Base-by-base conservation (phyloP, 2,329 filamentous ascomycete genomes). In the Blumeria graminis region DNA sequence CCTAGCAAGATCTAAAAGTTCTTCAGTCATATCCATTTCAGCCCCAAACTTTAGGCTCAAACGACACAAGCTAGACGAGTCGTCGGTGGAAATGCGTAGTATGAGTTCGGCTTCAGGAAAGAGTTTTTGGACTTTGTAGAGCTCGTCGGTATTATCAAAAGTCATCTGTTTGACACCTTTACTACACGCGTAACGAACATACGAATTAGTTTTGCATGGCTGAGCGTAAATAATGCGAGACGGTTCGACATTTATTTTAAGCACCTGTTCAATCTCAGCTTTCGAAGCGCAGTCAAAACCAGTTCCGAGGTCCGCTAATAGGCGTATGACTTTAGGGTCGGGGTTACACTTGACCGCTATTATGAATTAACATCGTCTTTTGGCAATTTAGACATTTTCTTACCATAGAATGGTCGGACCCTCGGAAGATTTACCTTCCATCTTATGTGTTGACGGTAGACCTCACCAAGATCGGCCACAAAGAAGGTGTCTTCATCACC, bases 221-320 rank as follows among this genome's bases (percentile, higher is more conserved):
- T 98, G 92, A 54, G 92, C 92, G 68, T 96, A 98, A 72, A 98
- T 95, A 74, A 98, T 93, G 69, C 90, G 88, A 62, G 81, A 79
- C 11, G 92, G 86, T 66, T 86, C 82, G 62, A 94, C 77, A 63
- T 88, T 89, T 68, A 89, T 78, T 65, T 77, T 75, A 56, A 96
- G 76, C 60, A 95, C 84, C 69, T 89, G 81, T 69, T 98, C 89
- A 64, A 98, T 95, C 73, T 98, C 92, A 62, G 82, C 77, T 78
- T 96, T 96, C 71, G 90, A 96, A 61, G 92, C 92, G 71, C 92
- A 98, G 71, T 98, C 92, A 69, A 98, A 98, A 65, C 92, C 92
- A 61, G 87, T 89, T 66, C 90, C 92, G 61, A 98, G 77, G 63
- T 80, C 81, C 60, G 86, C 81, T 65, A 98, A 81, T 62, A 98